Percentiles rank a stretch among this genome's conserved stretches.
Conservation (phyloP, 768 basidiomycete species). For the Rhizopogon sp. region DNA sequence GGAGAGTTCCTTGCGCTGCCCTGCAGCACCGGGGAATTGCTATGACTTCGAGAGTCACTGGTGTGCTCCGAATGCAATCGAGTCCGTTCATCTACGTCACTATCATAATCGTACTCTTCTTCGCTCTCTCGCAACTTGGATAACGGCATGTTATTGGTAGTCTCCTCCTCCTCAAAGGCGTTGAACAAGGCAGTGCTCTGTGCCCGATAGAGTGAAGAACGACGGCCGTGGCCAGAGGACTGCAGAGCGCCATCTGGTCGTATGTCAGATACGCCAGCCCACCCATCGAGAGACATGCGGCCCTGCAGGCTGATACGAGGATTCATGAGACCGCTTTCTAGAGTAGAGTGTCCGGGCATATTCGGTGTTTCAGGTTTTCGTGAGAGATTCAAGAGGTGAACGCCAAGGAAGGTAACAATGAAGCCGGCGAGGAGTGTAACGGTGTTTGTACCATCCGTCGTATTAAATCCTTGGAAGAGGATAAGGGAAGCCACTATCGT, state of each 20-base stretch:
- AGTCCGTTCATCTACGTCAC: conserved; percentile 42
- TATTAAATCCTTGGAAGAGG: conserved; percentile 97
- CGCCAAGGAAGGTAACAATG: conserved; percentile 90
- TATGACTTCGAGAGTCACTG: conserved; percentile 48
- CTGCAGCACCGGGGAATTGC: conserved; percentile 43
- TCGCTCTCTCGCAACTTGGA: conserved; percentile 63
- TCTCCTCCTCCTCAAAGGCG: conserved; percentile 61
- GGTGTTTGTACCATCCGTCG: conserved; percentile 73
- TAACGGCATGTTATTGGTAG: conserved; percentile 47
- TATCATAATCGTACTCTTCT: conserved; percentile 44
- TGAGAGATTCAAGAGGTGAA: conserved; percentile 88
- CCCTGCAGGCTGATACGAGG: conserved; percentile 80
- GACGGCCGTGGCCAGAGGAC: conserved; percentile 51
- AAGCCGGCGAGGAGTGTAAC: conserved; percentile 88
- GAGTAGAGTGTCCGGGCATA: conserved; percentile 42
- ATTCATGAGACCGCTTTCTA: conserved; percentile 68
- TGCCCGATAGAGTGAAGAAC: conserved; percentile 59
- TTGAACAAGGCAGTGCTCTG: conserved; percentile 69
- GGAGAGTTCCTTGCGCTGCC: conserved; percentile 19
- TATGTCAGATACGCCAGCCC: conserved; percentile 40
- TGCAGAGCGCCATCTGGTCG: conserved; percentile 18
- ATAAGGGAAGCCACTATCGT: conserved; percentile 94
- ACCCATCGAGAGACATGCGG: conserved; percentile 75
- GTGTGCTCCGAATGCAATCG: conserved; percentile 23
- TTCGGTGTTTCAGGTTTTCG: conserved; percentile 48